Conservation (phyloP, 2,329 filamentous ascomycete genomes). For the Lecanosticta acicola region DNA sequence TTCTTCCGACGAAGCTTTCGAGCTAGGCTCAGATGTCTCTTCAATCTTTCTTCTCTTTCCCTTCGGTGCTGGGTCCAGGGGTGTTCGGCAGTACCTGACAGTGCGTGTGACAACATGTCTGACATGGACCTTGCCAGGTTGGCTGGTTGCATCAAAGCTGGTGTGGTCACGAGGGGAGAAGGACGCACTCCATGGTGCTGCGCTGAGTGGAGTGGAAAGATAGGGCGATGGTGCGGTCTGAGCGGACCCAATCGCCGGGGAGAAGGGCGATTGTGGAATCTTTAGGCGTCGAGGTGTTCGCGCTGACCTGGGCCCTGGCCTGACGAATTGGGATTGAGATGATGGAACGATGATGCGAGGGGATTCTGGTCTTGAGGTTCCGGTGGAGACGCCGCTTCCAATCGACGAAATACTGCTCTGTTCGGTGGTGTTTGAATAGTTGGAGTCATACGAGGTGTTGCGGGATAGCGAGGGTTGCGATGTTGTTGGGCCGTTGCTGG, state of each 20-base stretch:
- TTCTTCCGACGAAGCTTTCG: slow-evolving; percentile 17
- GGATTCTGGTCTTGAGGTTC: slow-evolving; percentile 27
- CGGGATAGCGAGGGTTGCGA: slow-evolving; percentile 31
- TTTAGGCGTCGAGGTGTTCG: slow-evolving; percentile 61
- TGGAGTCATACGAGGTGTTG: slow-evolving; percentile 31
- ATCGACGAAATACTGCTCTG: slow-evolving; percentile 14
- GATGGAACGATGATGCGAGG: slow-evolving; percentile 41
- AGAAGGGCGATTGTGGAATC: slow-evolving; percentile 72
- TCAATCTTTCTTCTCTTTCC: slow-evolving; percentile 81
- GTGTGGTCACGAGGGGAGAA: slow-evolving; percentile 68
- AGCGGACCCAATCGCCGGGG: slow-evolving; percentile 38
- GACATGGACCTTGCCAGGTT: slow-evolving; percentile 56
- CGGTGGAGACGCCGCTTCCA: slow-evolving; percentile 13
- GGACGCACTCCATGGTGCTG: slow-evolving; percentile 33
- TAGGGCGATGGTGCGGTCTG: slow-evolving; percentile 62
- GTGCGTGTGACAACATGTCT: slow-evolving; percentile 90
- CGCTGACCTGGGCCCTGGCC: slow-evolving; percentile 54
- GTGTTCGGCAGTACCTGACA: slow-evolving; percentile 71
- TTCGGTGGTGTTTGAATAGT: slow-evolving; percentile 10
- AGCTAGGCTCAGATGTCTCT: slow-evolving; percentile 9
- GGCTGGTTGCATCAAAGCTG: slow-evolving; percentile 17
- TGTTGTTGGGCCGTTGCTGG: slow-evolving; percentile 25
- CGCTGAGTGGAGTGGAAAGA: slow-evolving; percentile 41
- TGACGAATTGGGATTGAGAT: slow-evolving; percentile 40
- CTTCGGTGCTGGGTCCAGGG: slow-evolving; percentile 80